Base-by-base conservation (phyloP, 2,329 filamentous ascomycete genomes). In the Byssothecium circinans region DNA sequence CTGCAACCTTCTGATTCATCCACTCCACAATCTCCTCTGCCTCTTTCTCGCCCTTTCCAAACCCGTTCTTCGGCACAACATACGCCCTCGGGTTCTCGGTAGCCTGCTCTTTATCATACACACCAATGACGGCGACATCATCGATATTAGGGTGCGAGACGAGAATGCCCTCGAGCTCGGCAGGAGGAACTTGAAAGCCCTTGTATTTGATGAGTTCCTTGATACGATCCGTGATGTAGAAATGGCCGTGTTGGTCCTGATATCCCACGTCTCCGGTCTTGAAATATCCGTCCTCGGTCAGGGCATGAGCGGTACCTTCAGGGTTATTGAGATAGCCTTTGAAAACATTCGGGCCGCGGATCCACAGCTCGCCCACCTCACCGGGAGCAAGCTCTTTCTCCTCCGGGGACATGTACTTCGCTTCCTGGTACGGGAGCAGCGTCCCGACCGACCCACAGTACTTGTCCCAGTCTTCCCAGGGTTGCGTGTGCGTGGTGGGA, bases 191-290 rank as follows among this genome's bases (percentile, higher is more conserved):
- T 44, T 78, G 75, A 57, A 78, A 78, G 22, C 73, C 69, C 40
- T 73, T 73, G 60, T 72, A 73, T 53, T 73, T 73, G 58, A 73
- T 73, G 41, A 74, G 57, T 45, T 74, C 71, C 53, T 74, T 74
- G 42, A 73, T 67, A 6, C 91, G 86, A 65, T 96, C 91, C 1
- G 91, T 95, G 66, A 96, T 92, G 75, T 85, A 96, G 62, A 95
- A 89, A 64, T 95, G 89, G 23, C 88, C 88, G 41, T 88, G 79
- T 37, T 80, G 75, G 64, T 95, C 89, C 61, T 88, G 82, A 55
- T 88, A 85, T 3, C 89, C 88, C 20, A 96, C 84, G 62, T 96
- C 91, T 2, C 91, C 91, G 0, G 91, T 96, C 71, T 86, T 91
- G 79, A 95, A 96, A 76, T 85, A 96, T 1, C 89, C 89, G 55